Evolutionary conservation across 2,329 filamentous ascomycete genomes (phyloP).

Genomic region (Pseudocercospora cruenta): DNA sequence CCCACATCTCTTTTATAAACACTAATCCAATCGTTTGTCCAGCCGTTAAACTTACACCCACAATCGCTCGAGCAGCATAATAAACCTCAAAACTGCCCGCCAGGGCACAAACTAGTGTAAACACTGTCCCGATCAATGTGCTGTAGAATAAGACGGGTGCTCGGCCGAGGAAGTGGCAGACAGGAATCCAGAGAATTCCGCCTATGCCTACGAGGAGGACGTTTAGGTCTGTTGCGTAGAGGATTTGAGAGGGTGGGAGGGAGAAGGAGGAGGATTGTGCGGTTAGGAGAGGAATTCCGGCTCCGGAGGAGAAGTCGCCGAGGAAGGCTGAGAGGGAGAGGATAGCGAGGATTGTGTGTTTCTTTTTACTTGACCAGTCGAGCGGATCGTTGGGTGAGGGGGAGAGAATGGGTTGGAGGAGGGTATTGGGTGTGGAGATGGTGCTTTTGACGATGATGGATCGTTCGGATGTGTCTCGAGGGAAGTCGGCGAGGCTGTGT

Average conservation of each 20-base stretch:
- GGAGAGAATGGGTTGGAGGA: too few species aligned
- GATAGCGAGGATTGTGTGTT: slow-evolving; percentile 4
- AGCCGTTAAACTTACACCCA: slow-evolving; percentile 1
- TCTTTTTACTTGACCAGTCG: slow-evolving; percentile 7
- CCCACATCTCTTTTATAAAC: background rate
- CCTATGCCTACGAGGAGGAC: slow-evolving; percentile 3
- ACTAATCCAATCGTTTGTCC: slow-evolving; percentile 10
- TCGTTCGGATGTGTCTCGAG: too few species aligned
- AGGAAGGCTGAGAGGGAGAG: slow-evolving; percentile 1
- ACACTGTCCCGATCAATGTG: slow-evolving; percentile 4
- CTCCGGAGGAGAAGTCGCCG: slow-evolving; percentile 4
- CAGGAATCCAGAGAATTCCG: slow-evolving; percentile 9
- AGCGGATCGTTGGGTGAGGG: slow-evolving; percentile 6
- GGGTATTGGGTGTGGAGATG: background rate
- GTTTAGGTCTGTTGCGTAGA: slow-evolving; percentile 1
- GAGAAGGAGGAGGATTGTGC: background rate
- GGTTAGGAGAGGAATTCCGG: background rate
- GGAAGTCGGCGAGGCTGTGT: too few species aligned
- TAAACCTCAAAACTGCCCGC: background rate
- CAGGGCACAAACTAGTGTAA: background rate
- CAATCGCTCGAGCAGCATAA: background rate
- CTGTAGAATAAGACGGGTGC: slow-evolving; percentile 9
- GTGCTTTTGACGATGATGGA: too few species aligned
- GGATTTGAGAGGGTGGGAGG: background rate
- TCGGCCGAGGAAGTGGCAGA: background rate